Evolutionary conservation across 2,329 filamentous ascomycete genomes (phyloP).

Genomic region (Fonsecaea monophora): DNA sequence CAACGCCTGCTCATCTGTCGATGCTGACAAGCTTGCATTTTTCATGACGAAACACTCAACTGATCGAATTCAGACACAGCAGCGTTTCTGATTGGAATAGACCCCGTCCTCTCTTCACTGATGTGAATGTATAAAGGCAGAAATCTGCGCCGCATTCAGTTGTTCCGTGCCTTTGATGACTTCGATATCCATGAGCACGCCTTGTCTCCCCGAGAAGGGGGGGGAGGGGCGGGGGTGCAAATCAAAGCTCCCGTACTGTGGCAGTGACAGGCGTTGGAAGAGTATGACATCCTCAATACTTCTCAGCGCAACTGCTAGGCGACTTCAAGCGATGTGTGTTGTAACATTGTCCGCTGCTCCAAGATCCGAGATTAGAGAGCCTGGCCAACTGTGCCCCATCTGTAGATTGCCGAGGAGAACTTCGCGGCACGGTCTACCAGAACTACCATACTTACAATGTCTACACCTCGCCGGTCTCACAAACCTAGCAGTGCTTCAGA

Average conservation of each 20-base stretch:
- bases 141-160: constrained; percentile 8
- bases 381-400: background rate
- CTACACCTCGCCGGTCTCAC: background rate
- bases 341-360: background rate
- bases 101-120: background rate
- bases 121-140: background rate
- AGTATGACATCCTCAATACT: background rate
- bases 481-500: background rate
- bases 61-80: background rate
- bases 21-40: background rate
- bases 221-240: background rate
- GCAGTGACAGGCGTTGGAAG: constrained; percentile 2
- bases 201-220: background rate
- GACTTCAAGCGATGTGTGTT: background rate
- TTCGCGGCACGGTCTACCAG: background rate
- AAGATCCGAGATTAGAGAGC: background rate
- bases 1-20: constrained; percentile 4
- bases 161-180: background rate
- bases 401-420: constrained; percentile 7
- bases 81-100: background rate
- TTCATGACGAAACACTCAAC: background rate
- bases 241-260: constrained; percentile 22
- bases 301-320: background rate
- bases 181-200: background rate
- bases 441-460: background rate